Evolutionary conservation across 768 basidiomycete genomes (phyloP).

Genomic region (Leccinum truebloodii): DNA sequence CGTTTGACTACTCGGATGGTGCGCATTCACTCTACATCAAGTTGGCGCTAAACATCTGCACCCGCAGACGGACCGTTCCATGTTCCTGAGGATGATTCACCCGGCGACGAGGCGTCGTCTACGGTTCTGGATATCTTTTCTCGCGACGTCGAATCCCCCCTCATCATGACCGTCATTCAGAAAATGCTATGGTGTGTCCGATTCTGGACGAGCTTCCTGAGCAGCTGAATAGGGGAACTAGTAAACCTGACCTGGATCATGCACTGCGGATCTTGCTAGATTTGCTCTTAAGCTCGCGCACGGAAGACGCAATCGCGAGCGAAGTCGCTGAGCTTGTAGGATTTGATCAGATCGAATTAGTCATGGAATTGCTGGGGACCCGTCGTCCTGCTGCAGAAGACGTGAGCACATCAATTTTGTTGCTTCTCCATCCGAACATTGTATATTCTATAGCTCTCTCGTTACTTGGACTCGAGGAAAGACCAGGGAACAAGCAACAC

Average conservation of each 20-base stretch:
- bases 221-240: conserved; percentile 12
- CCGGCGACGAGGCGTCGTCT: conserved; percentile 24
- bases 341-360: conserved; percentile 80
- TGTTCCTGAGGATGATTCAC: conserved; percentile 10
- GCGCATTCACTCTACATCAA: conserved; percentile 1
- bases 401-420: conserved; percentile 36
- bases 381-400: conserved; percentile 50
- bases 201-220: not conserved
- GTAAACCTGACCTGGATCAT: conserved; percentile 13
- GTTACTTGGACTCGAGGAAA: conserved; percentile 2
- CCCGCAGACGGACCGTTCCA: conserved; percentile 18
- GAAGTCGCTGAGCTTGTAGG: conserved; percentile 82
- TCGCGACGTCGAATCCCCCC: not conserved
- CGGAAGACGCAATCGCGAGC: conserved; percentile 72
- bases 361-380: conserved; percentile 64
- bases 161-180: conserved; percentile 9
- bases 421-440: not conserved
- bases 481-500: not conserved
- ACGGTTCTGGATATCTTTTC: conserved; percentile 38
- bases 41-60: conserved; percentile 6
- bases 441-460: conserved; percentile 18
- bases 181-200: conserved; percentile 19
- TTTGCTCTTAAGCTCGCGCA: conserved; percentile 49
- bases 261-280: conserved; percentile 25
- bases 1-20: conserved; percentile 18